Base-by-base conservation (phyloP, 148 eudicot genomes). In the Arctostaphylos glauca region DNA sequence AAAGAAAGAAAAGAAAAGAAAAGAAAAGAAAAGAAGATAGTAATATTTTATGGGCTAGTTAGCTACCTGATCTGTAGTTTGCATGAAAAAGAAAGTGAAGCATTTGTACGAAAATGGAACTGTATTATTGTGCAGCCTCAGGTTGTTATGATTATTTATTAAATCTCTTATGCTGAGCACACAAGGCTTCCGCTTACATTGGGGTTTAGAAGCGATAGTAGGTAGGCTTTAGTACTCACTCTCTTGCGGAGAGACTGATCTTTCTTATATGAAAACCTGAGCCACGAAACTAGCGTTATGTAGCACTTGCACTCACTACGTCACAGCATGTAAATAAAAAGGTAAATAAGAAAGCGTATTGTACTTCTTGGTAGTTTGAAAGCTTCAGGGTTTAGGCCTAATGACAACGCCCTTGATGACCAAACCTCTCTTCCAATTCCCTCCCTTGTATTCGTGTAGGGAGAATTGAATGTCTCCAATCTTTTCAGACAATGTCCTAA, bases 341-440 rank as follows among this genome's bases (percentile, higher is more conserved):
- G 19, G 50, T 55, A 38, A 38, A 6, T 23, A n/a, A 54, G 64
- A 21, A 60, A n/a, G 64, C 3, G 12, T 60, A 19, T 18, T 16
- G 18, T 19, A 2, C 66, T 60, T 60, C 12, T 60, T n/a, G 25
- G 47, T 13, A n/a, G 9, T 56, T 77, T 7, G 9, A 7, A 70
- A 72, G n/a, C 44, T 77, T 80, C 67, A 88, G 47, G 14, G 41
- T 88, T 88, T 88, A 38, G 98, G 94, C 54, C 84, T 83, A 70
- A 94, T 87, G 52, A 47, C 76, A 19, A 84, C 93, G 18, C 93
- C 92, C 86, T 89, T 89, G 46, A 95, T 82, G 4, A 92, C 43
- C 31, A 95, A 77, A 68, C 97, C 98, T 80, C 81, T 91, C 91
- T 95, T 95, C 98, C 98, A 95, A 2, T 16, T 58, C 15, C 94